Base-by-base conservation (phyloP, 441 rosid species). In the Mallotus repandus region DNA sequence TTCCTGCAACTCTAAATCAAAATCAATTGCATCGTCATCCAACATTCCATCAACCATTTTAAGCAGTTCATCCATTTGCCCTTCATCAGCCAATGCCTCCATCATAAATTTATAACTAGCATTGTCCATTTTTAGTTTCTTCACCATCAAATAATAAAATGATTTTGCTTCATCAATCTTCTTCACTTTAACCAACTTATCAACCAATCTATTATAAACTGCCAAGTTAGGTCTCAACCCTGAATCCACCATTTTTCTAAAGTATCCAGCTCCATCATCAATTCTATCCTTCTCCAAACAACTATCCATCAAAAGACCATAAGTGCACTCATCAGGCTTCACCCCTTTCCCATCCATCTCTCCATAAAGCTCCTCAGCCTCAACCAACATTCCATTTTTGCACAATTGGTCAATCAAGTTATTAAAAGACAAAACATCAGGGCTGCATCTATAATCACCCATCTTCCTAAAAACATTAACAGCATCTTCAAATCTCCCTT, bases 211-310 rank as follows among this genome's bases (percentile, higher is more conserved):
- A 74, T 90, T 88, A 63, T 95, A 95, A 77, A 89, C 90, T 0
- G 86, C 89, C 83, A 86, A 79, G 79, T 89, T 93, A 3, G 97
- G 98, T 77, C 97, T 87, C 74, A 91, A 78, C 35, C 91, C 89
- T 0, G 85, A 76, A 48, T 91, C 96, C 35, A 91, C 87, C 96
- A 91, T 93, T 69, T 84, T 87, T 79, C 35, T 83, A 63, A 85
- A 95, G 80, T 93, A 93, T 0, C 81, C 87, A 43, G 93, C 93
- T 16, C 96, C 98, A 81, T 93, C 95, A 76, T 93, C 95, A 55
- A 85, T 61, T 83, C 88, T 90, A 63, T 74, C 71, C 38, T 80
- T 88, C 53, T 83, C 76, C 64, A 95, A 86, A 74, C 97, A 92
- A 75, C 92, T 72, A 87, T 93, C 97, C 93, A 95, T 89, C 72